A percentile compares a stretch with the other conserved stretches of the same genome.
These are phyloP conservation scores for Neonectria hederae DNA, from an alignment of 2,329 filamentous ascomycete genomes.

Conservation along the genomic window DNA sequence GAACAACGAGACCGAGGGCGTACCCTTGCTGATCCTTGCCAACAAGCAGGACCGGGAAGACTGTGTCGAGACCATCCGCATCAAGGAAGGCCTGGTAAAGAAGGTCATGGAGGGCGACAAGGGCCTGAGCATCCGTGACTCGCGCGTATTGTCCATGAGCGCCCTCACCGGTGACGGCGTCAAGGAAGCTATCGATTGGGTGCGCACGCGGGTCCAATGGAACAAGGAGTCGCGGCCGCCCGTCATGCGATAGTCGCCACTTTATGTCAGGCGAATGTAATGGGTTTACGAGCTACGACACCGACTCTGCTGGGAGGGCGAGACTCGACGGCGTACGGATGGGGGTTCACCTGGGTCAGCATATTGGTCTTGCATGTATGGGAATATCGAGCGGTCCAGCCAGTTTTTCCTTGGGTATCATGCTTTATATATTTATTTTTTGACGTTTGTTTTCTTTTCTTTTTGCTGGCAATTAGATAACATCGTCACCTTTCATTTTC, in stretches of 20 bases:
- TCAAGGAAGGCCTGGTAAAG: constrained; percentile 96
- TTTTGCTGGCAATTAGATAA: constrained; percentile 23
- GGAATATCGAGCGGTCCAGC: constrained; percentile 25
- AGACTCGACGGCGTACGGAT: constrained; percentile 30
- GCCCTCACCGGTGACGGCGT: constrained; percentile 91
- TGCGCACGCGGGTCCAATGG: constrained; percentile 91
- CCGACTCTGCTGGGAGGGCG: constrained; percentile 9
- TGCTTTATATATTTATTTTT: constrained; percentile 37
- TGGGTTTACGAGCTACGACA: constrained; percentile 31
- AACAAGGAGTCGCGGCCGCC: constrained; percentile 94
- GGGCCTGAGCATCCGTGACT: constrained; percentile 85
- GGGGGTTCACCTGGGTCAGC: constrained; percentile 30
- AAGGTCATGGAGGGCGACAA: constrained; percentile 96
- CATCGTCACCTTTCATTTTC: constrained; percentile 76
- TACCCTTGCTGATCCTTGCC: constrained; percentile 89
- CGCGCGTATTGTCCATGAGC: constrained; percentile 88
- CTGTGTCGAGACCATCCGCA: constrained; percentile 95
- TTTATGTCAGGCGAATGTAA: constrained; percentile 20
- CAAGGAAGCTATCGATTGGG: constrained; percentile 95
- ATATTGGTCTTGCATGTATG: constrained; percentile 26
- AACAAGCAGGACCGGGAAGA: constrained; percentile 99
- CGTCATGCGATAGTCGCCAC: constrained; percentile 78
- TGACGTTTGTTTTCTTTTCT: constrained; percentile 26
- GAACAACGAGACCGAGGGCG: constrained; percentile 87
- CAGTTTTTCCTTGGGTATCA: constrained; percentile 42